Percentiles rank a stretch among this genome's conserved stretches.
Evolutionary conservation across 176 grass and related monocot genomes (phyloP).

Genomic region (Avena eriantha): DNA sequence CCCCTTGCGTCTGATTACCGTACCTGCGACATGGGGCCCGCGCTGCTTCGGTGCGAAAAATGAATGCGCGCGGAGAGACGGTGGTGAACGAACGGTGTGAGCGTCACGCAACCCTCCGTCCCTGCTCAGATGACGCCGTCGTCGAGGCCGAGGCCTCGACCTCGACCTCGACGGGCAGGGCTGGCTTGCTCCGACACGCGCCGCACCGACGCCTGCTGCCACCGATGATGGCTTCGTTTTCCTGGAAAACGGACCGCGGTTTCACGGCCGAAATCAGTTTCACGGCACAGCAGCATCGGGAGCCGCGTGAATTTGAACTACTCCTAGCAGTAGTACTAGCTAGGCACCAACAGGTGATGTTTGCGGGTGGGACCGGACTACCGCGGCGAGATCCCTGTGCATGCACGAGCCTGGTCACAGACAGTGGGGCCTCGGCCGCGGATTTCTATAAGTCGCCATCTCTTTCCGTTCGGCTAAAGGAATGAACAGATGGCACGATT

Average conservation of each 20-base stretch:
- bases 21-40: conserved; percentile 30
- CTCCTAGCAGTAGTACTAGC: too few species aligned
- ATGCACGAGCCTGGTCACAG: neutral
- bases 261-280: neutral
- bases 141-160: neutral
- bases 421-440: conserved; percentile 17
- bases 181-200: neutral
- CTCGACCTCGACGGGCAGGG: neutral
- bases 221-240: neutral
- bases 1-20: conserved; percentile 8
- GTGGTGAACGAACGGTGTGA: neutral
- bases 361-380: neutral
- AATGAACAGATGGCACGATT: neutral
- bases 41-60: conserved; percentile 31
- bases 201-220: conserved; percentile 45
- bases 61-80: conserved; percentile 13
- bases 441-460: neutral
- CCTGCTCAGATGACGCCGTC: conserved; percentile 27
- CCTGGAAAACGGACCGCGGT: neutral
- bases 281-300: neutral
- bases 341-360: neutral
- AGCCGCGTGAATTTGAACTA: neutral
- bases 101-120: conserved; percentile 31
- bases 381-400: neutral
- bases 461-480: neutral